Evolutionary conservation across 441 rosid species (phyloP), one percentile per base, ranked within the genome.

Genomic region (Erodium trifolium): DNA sequence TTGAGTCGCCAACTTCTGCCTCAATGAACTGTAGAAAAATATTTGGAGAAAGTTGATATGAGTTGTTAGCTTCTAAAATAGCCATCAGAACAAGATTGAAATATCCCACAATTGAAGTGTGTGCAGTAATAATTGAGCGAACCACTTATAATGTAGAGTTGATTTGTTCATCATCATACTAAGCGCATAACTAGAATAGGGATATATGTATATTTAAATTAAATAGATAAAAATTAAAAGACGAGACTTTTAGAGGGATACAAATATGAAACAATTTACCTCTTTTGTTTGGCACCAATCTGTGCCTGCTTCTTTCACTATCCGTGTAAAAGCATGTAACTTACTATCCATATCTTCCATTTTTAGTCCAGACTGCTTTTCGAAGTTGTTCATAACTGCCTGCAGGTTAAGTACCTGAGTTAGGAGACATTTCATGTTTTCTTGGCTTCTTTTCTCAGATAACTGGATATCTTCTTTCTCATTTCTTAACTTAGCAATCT

Each of bases 1-100:
- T 88, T 68, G 93, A 84, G 34, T 88, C 91, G 73, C 87, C 86
- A 71, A 92, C 73, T 78, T 89, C 98, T 75, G 75, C 77, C 74
- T 91, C 97, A 73, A 91, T 82, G 75, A 81, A 78, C 99, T 96
- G 89, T 34, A 77, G 17, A 68, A 75, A 71, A 34, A 65, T 19
- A 39, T 27, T 14, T 17, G 13, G 34, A 16, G 41, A 18, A 63
- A 14, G 70, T 66, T 29, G 35, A 41, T 71, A 68, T 53, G 66
- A 67, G 23, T 66, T 66, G 13, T 43, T 66, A 29, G 64, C 57
- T 10, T 67, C 55, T 70, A 10, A 53, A 63, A 53, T 10, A 27
- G 31, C 27, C 27, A 16, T 5, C 27, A 17, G 27, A 55, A 13
- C 62, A 55, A 16, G 27, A 55, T 55, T n/a, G n/a, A n/a, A n/a